phyloP scores from a whole-genome alignment of 2,329 filamentous ascomycete species.

The Monosporascus sp. region DNA sequence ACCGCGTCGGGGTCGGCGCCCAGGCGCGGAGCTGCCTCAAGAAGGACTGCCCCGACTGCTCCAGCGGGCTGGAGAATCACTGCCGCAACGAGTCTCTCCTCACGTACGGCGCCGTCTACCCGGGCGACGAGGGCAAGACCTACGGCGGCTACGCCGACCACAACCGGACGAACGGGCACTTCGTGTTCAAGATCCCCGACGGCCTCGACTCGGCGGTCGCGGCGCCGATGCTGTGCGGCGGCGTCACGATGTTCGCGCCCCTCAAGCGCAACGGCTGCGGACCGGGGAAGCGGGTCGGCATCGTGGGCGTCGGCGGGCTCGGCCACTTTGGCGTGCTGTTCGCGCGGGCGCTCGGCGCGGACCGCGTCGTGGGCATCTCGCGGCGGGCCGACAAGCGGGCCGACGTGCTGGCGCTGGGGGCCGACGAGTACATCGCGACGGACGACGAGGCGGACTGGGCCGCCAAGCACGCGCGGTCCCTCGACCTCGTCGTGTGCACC shows the following conservation, averaged over 20 bases:
- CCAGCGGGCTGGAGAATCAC: conserved; percentile 35
- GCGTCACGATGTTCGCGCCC: conserved; percentile 62
- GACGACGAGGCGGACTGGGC: conserved; percentile 50
- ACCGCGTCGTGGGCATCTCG: conserved; percentile 55
- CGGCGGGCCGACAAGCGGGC: conserved; percentile 45
- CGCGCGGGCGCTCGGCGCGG: conserved; percentile 61
- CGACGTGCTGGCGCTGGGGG: conserved; percentile 53
- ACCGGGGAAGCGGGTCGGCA: conserved; percentile 62
- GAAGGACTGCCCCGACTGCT: conserved; percentile 37
- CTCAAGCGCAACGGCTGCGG: conserved; percentile 58
- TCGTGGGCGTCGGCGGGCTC: conserved; percentile 63
- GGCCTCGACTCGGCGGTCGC: conserved; percentile 32
- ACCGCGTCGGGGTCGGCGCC: conserved; percentile 44
- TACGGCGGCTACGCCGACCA: conserved; percentile 49
- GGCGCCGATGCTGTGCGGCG: conserved; percentile 65
- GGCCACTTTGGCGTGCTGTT: conserved; percentile 66
- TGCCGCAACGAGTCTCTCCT: conserved; percentile 33
- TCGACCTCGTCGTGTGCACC: conserved; percentile 57
- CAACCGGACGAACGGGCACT: conserved; percentile 33
- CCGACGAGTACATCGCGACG: conserved; percentile 41
- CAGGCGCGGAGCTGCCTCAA: conserved; percentile 50
- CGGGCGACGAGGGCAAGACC: conserved; percentile 47
- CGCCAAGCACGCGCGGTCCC: conserved; percentile 39
- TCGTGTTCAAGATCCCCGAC: conserved; percentile 43
- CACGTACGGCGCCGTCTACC: conserved; percentile 49